phyloP scores from a whole-genome alignment of 2,329 filamentous ascomycete genomes.

The Cercospora brassicicola region DNA sequence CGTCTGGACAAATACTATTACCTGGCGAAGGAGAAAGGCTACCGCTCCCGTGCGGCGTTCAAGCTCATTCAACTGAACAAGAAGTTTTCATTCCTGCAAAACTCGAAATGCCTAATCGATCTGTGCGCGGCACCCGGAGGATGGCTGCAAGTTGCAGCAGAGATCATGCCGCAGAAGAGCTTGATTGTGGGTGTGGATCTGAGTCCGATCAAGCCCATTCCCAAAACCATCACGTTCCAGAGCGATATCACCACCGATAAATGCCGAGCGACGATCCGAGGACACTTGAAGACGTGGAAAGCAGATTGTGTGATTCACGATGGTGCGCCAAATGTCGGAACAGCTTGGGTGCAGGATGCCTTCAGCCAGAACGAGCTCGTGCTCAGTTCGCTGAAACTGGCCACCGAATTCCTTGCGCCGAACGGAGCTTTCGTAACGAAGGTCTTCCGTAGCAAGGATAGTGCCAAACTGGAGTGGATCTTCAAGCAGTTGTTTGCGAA shows the following conservation, averaged over 20 bases:
- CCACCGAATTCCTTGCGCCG: constrained; percentile 86
- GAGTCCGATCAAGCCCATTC: constrained; percentile 91
- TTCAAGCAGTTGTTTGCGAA: constrained; percentile 95
- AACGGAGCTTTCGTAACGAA: constrained; percentile 96
- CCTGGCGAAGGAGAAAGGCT: constrained; percentile 97
- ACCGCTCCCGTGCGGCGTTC: constrained; percentile 91
- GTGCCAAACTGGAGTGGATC: constrained; percentile 93
- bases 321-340: constrained; percentile 96
- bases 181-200: constrained; percentile 95
- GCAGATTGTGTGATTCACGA: constrained; percentile 94
- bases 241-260: constrained; percentile 98
- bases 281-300: constrained; percentile 93
- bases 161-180: constrained; percentile 87
- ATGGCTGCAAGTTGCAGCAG: constrained; percentile 94
- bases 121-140: constrained; percentile 95
- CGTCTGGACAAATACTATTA: constrained; percentile 99
- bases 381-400: constrained; percentile 85
- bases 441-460: constrained; percentile 95
- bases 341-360: constrained; percentile 96
- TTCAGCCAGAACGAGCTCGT: constrained; percentile 96
- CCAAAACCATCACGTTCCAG: constrained; percentile 91
- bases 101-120: constrained; percentile 94
- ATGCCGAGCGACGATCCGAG: constrained; percentile 82
- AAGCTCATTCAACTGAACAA: constrained; percentile 98
- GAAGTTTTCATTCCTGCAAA: constrained; percentile 97